Base-by-base conservation (phyloP, 2,329 filamentous ascomycete genomes). In the Cytospora mali region DNA sequence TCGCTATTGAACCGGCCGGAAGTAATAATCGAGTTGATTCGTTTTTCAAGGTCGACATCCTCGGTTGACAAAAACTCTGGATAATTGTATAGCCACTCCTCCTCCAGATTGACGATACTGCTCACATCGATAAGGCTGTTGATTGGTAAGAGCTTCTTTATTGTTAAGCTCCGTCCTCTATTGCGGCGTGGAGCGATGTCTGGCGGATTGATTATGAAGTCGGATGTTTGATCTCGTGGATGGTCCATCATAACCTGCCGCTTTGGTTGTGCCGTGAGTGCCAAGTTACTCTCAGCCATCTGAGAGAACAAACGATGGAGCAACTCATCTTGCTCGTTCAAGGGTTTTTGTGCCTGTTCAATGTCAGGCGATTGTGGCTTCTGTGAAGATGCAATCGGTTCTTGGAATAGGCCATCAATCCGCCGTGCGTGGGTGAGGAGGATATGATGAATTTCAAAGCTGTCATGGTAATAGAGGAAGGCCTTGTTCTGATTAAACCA, bases 21-120 rank as follows among this genome's bases (percentile, higher is more conserved):
- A 4, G 4, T 9, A 3, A 16, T 3, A 3, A 25, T 14, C 4
- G n/a, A 28, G 6, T 29, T 10, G 27, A 62, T 23, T 14, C n/a
- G n/a, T 16, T 53, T 5, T 0, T 5, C 2, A 4, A 53, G 11
- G 23, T 49, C 13, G 18, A 49, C 16, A 0, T 48, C 3, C 9
- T 59, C 23, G 27, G 51, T 51, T 10, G 27, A 25, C 13, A 67
- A 31, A 18, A 66, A 69, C 4, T 56, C n/a, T 16, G 68, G 67
- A 27, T 67, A 68, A 11, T 64, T 64, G 39, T 65, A 69, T 3
- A 69, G 29, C 67, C 67, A 69, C 28, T 69, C 68, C 2, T 68
- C 67, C 1, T 66, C 63, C 1, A 68, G 23, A 2, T 53, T 51
- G 16, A 51, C 33, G 28, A 68, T 62, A 2, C 52, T 68, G 10